Base-by-base conservation (phyloP, 176 grass and related monocot species). In the Oropetium thomaeum region DNA sequence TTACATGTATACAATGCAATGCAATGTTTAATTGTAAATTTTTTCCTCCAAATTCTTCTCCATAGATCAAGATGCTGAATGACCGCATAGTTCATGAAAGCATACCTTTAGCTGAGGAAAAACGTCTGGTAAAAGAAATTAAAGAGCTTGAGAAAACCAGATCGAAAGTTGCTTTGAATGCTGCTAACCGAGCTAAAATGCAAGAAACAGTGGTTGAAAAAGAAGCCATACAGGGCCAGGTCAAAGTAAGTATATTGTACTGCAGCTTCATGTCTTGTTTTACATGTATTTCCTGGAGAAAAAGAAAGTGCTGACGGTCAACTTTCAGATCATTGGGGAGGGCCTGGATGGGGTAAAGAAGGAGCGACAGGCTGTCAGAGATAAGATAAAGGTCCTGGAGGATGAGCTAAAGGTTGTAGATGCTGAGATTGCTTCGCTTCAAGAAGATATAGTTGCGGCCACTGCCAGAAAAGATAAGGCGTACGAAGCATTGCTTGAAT, bases 81-180 rank as follows among this genome's bases (percentile, higher is more conserved):
- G 84, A 99, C 71, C 89, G 84, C 17, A 92, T 99, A 22, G 68
- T 80, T 80, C 96, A 99, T 74, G 96, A 99, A 69, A 99, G 89
- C 75, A 93, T 92, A 65, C n/a, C 89, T 28, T 85, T 99, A 49
- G 69, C 75, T 60, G 91, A 99, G 79, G 96, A 99, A 76, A 99
- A 99, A 73, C 89, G 80, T 25, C 65, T 95, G 68, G 48, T 99
- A 59, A 99, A 84, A 76, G 91, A 99, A 62, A 99, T 99, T 42
- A 92, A 86, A 73, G 82, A 88, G 34, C 96, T 99, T 80, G 89
- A 99, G 86, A 86, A 84, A 84, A 95, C 91, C 47, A 89, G 96
- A 57, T 78, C 84, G 5, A 89, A 91, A 72, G 96, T 99, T n/a
- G 79, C 85, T 60, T 85, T 82, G 44, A 83, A 87, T 86, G 75